Base-by-base conservation (phyloP, 306 rosid genomes). In the Pyrus betulifolia region DNA sequence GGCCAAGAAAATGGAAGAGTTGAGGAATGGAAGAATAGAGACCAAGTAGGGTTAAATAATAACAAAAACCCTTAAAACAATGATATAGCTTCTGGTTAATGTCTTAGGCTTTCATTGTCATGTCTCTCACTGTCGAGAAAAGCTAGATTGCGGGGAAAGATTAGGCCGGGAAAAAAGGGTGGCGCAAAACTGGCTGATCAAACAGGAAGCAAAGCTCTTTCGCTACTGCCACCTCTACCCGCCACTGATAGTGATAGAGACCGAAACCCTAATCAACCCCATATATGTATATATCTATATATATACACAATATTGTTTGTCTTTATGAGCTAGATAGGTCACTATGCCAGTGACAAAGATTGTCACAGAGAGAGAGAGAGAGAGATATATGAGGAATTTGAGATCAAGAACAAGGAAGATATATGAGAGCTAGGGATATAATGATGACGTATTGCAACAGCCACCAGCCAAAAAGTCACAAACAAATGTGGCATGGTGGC, bases 61-160 rank as follows among this genome's bases (percentile, higher is more conserved):
- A 67, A 67, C 62, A 45, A 51, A 35, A 85, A 85, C 84, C 89
- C 91, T 91, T 85, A 30, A 42, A 31, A 10, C 5, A 44, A 35
- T 8, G 44, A 15, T 14, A 30, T 35, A 76, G 76, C 74, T 65
- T 70, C 54, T 68, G 30, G 63, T 74, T 67, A 58, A 74, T 74
- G 65, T 44, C 55, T 82, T 81, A 62, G 77, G 63, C 76, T 68
- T 74, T 79, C 81, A 17, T 17, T 77, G 61, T 76, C 81, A 54
- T 65, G 67, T 86, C 78, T 44, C 66, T 86, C 86, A 42, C 64
- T 84, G 58, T 87, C 80, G 68, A 63, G 22, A 58, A 30, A 79
- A 79, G 88, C 91, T 88, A 81, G 86, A 88, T 91, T 91, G 84
- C 82, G 78, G 93, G 89, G 72, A 68, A 91, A 91, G 96, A 42